phyloP scores from a whole-genome alignment of 2,329 filamentous ascomycete species.

The Monosporascus ibericus region DNA sequence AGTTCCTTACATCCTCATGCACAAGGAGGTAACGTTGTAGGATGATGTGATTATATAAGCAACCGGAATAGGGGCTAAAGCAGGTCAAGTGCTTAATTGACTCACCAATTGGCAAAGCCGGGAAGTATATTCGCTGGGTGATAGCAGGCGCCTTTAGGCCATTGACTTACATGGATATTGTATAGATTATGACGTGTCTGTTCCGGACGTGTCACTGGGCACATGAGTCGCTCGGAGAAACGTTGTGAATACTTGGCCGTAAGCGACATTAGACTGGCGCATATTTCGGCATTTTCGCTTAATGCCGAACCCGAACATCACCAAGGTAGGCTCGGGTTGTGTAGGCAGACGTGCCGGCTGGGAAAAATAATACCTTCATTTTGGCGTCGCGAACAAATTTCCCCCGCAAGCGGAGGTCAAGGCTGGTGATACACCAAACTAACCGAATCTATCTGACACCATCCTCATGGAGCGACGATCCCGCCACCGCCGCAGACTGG shows the following conservation, averaged over 20 bases:
- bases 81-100: too few relatives aligned
- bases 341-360: conserved; percentile 1
- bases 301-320: conserved; percentile 1
- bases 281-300: conserved; percentile 1
- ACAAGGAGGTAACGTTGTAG: too few relatives aligned
- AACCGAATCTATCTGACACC: background rate
- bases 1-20: too few relatives aligned
- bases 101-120: too few relatives aligned
- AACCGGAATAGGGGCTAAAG: too few relatives aligned
- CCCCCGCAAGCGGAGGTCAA: background rate
- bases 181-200: too few relatives aligned
- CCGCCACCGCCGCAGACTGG: conserved; percentile 27
- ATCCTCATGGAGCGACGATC: conserved; percentile 14
- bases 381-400: background rate
- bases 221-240: too few relatives aligned
- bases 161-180: too few relatives aligned
- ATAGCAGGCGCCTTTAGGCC: too few relatives aligned
- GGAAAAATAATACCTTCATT: background rate
- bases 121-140: too few relatives aligned
- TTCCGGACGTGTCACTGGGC: too few relatives aligned
- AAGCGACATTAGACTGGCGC: background rate
- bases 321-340: background rate
- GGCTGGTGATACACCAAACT: conserved; percentile 2
- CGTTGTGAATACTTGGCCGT: conserved; percentile 1
- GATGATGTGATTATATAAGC: too few relatives aligned